Conservation (phyloP, 345 rosid genomes). For the Boechera stricta region DNA sequence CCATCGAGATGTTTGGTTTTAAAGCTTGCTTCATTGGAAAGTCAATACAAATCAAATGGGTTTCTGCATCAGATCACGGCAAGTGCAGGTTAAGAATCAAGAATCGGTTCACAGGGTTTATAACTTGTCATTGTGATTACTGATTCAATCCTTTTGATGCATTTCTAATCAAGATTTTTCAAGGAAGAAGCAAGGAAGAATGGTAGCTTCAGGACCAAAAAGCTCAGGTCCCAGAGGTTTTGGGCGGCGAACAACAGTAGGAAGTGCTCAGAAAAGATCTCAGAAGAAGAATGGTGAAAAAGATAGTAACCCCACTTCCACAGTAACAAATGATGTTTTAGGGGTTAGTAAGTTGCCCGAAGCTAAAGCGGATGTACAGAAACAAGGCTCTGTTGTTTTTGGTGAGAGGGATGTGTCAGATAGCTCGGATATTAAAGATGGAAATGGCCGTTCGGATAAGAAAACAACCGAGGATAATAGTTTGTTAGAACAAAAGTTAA, state of each 20-base stretch:
- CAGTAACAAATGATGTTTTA: constrained; percentile 22
- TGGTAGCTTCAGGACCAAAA: constrained; percentile 54
- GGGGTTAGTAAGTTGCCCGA: constrained; percentile 35
- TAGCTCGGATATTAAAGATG: constrained; percentile 13
- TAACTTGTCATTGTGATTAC: constrained; percentile 15
- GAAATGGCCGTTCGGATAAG: constrained; percentile 33
- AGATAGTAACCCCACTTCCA: constrained; percentile 48
- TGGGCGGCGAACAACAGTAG: constrained; percentile 51
- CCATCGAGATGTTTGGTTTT: constrained; percentile 36
- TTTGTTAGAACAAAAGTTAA: constrained; percentile 49
- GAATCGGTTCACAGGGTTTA: background rate
- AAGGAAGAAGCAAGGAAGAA: constrained; percentile 61
- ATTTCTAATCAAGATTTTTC: constrained; percentile 64
- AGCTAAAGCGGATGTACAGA: constrained; percentile 42
- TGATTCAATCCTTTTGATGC: constrained; percentile 18
- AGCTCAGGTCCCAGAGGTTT: constrained; percentile 60
- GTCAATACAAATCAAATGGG: constrained; percentile 45
- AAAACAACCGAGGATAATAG: constrained; percentile 40
- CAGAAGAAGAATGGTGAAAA: constrained; percentile 51
- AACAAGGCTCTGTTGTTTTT: constrained; percentile 46
- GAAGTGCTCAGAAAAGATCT: constrained; percentile 57
- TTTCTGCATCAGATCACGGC: constrained; percentile 57
- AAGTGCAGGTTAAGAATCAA: constrained; percentile 56
- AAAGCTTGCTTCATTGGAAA: constrained; percentile 61
- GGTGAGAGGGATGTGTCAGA: constrained; percentile 45